Conservation (phyloP, 75 land plant species). For the Cryptomeria japonica region DNA sequence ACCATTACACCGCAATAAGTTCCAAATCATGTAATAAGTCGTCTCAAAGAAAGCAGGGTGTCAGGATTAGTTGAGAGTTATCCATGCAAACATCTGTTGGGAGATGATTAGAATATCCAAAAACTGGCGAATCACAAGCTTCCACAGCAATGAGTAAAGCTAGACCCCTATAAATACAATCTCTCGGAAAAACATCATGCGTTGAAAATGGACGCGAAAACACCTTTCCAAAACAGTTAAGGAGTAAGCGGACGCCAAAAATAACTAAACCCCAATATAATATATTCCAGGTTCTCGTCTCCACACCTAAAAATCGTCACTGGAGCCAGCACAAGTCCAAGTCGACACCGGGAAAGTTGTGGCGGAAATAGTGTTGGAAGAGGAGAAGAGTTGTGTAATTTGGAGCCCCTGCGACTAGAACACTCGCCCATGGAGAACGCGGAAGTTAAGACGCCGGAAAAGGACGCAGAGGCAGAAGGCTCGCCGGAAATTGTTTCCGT, state of each 20-base stretch:
- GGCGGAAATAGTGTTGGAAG: background rate
- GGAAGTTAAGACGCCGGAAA: background rate
- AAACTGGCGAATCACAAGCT: background rate
- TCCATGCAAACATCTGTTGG: no score
- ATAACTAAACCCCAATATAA: background rate
- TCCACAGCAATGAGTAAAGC: background rate
- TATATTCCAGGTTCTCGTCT: background rate
- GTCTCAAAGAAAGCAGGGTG: no score
- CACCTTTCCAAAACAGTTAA: constrained; percentile 3
- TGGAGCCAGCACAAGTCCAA: background rate
- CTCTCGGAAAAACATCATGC: background rate
- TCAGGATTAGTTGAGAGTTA: no score
- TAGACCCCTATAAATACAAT: background rate
- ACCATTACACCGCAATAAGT: no score
- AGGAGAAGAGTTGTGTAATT: background rate
- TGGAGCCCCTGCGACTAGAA: background rate
- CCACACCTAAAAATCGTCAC: background rate
- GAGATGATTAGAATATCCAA: background rate
- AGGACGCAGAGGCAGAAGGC: background rate
- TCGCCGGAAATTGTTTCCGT: constrained; percentile 17
- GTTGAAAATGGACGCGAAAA: background rate
- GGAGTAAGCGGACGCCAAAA: constrained; percentile 1
- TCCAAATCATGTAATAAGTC: no score
- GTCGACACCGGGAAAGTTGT: background rate
- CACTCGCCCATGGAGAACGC: background rate